A percentile compares a stretch with the other conserved stretches of the same genome.
These are phyloP conservation scores for Sporothrix phasma DNA, from an alignment of 2,329 filamentous ascomycete species.

Conservation along the genomic window DNA sequence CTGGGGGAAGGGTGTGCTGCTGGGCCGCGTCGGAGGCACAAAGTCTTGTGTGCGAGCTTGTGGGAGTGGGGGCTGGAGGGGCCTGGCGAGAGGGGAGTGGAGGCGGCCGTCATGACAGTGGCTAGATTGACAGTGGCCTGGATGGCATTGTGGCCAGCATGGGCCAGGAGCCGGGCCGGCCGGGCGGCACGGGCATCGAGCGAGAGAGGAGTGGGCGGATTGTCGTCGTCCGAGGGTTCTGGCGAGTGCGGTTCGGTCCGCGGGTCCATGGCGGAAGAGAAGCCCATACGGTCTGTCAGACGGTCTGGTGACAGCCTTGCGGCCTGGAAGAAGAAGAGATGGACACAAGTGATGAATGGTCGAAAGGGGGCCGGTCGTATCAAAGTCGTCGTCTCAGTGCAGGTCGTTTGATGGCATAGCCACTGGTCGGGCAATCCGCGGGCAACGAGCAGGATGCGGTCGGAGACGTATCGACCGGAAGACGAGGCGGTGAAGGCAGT, in stretches of 20 bases:
- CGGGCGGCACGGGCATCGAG: slow-evolving; percentile 20
- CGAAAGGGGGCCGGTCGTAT: not conserved
- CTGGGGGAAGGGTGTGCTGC: slow-evolving; percentile 50
- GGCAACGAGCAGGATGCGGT: not conserved
- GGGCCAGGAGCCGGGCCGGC: slow-evolving; percentile 17
- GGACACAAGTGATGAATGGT: not conserved
- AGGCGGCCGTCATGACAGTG: slow-evolving; percentile 37
- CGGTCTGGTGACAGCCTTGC: not conserved
- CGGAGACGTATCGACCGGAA: not conserved
- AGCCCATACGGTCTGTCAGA: not conserved
- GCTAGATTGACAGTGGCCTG: slow-evolving; percentile 33
- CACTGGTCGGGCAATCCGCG: not conserved
- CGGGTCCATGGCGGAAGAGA: slow-evolving; percentile 1
- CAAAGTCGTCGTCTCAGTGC: not conserved
- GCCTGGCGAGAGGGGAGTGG: slow-evolving; percentile 46
- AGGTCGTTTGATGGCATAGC: not conserved
- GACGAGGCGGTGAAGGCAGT: not conserved
- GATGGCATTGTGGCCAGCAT: slow-evolving; percentile 26
- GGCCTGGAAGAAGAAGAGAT: not conserved
- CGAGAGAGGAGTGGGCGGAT: not conserved
- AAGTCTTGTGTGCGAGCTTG: slow-evolving; percentile 39
- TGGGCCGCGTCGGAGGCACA: slow-evolving; percentile 42
- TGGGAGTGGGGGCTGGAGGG: slow-evolving; percentile 41
- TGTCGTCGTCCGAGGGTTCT: not conserved
- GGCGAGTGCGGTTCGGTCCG: slow-evolving; percentile 6